phyloP scores from a whole-genome alignment of 2,329 filamentous ascomycete species.

The Calonectria naviculata region DNA sequence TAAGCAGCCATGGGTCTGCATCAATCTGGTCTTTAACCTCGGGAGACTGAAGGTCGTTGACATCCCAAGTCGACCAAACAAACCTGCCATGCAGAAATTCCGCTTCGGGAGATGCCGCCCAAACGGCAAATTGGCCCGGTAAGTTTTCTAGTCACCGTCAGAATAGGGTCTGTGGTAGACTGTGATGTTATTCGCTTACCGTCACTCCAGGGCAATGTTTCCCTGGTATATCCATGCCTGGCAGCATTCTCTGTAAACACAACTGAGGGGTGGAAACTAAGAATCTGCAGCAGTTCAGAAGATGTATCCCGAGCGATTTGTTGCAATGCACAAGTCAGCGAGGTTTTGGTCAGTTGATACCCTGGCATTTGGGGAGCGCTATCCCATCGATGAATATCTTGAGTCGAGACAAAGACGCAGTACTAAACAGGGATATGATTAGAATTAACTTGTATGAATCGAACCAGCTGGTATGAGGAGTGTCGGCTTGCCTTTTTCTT shows the following conservation, averaged over 20 bases:
- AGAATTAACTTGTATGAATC: fast-evolving
- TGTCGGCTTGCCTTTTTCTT: slow-evolving; percentile 20
- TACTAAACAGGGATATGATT: not conserved
- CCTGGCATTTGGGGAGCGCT: slow-evolving; percentile 32
- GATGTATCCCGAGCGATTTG: slow-evolving; percentile 46
- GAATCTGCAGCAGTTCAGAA: slow-evolving; percentile 48
- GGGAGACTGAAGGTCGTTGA: slow-evolving; percentile 52
- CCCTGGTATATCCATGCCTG: slow-evolving; percentile 31
- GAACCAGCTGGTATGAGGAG: not conserved
- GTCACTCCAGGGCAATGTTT: slow-evolving; percentile 34
- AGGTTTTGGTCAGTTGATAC: slow-evolving; percentile 52
- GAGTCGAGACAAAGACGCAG: slow-evolving; percentile 25
- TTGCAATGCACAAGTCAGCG: slow-evolving; percentile 48
- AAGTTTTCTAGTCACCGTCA: slow-evolving; percentile 43
- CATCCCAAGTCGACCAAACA: slow-evolving; percentile 63
- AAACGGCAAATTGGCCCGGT: slow-evolving; percentile 55
- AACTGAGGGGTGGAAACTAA: slow-evolving; percentile 53
- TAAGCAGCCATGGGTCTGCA: slow-evolving; percentile 32
- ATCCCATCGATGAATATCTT: slow-evolving; percentile 42
- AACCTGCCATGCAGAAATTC: slow-evolving; percentile 57
- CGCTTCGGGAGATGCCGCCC: slow-evolving; percentile 55
- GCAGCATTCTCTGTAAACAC: slow-evolving; percentile 46
- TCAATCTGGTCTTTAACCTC: slow-evolving; percentile 21
- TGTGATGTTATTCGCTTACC: slow-evolving; percentile 6
- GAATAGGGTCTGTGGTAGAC: too few species aligned